Conservation (phyloP, 371 early-diverging fungal species). For the Sanchytrium tribonematis region DNA sequence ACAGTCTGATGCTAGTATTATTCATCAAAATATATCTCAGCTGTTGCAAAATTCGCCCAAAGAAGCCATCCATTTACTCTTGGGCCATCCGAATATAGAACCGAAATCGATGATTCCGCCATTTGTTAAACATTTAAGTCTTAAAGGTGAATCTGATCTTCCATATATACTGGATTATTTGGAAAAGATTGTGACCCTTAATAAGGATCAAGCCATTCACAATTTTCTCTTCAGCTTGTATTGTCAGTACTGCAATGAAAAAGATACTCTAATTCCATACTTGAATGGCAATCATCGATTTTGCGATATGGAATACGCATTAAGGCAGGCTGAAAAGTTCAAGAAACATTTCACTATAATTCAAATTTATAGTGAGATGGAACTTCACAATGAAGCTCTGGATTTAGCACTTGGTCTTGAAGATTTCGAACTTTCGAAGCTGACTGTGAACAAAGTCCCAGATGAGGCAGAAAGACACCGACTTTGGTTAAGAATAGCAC, state of each 20-base stretch:
- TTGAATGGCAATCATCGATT: slow-evolving; percentile 7
- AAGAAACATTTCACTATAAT: slow-evolving; percentile 45
- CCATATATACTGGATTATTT: not conserved
- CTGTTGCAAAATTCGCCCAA: not conserved
- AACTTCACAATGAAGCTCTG: slow-evolving; percentile 59
- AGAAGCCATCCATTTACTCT: not conserved
- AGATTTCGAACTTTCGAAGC: slow-evolving; percentile 57
- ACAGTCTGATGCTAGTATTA: not conserved
- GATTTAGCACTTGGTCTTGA: slow-evolving; percentile 44
- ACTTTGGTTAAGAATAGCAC: slow-evolving; percentile 71
- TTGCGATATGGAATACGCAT: slow-evolving; percentile 57
- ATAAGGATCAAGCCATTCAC: slow-evolving; percentile 57
- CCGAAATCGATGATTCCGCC: not conserved
- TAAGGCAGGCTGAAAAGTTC: slow-evolving; percentile 42
- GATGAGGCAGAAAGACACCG: slow-evolving; percentile 45
- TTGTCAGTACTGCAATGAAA: slow-evolving; percentile 1
- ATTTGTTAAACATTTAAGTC: not conserved
- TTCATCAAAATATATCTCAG: not conserved
- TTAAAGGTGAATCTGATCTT: too few species aligned
- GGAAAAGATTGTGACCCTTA: slow-evolving; percentile 6
- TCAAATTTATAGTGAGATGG: slow-evolving; percentile 48
- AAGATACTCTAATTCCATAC: not conserved
- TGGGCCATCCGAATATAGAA: not conserved
- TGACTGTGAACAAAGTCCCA: slow-evolving; percentile 61
- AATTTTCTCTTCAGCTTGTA: slow-evolving; percentile 60